These are phyloP conservation scores for Jackrogersella multiformis DNA, from an alignment of 495 filamentous ascomycete genomes.

Conservation along the genomic window DNA sequence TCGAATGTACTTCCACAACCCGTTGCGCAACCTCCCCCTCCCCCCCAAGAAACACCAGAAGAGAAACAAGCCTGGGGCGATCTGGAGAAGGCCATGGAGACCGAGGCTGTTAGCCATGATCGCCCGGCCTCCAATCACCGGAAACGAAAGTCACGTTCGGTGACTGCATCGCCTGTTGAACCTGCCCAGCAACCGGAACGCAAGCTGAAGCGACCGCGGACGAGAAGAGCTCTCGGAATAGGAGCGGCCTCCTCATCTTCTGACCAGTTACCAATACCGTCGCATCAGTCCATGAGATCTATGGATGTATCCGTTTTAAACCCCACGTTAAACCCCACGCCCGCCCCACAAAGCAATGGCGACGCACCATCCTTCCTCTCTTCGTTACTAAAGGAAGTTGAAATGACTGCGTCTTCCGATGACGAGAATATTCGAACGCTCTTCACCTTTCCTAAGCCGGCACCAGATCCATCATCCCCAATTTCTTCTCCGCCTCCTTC, in stretches of 20 bases:
- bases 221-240: slow-evolving; percentile 54
- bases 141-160: slow-evolving; percentile 80
- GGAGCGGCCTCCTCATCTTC: slow-evolving; percentile 50
- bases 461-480: slow-evolving; percentile 71
- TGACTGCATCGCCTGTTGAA: slow-evolving; percentile 75
- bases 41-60: slow-evolving; percentile 74
- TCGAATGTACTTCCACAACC: slow-evolving; percentile 45
- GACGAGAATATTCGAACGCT: slow-evolving; percentile 61
- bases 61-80: slow-evolving; percentile 89
- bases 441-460: slow-evolving; percentile 56
- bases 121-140: slow-evolving; percentile 49
- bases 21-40: slow-evolving; percentile 43
- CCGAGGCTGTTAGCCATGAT: slow-evolving; percentile 55
- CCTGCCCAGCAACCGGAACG: slow-evolving; percentile 71
- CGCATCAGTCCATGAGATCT: slow-evolving; percentile 51
- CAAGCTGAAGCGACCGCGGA: slow-evolving; percentile 85
- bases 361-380: slow-evolving; percentile 75
- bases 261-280: slow-evolving; percentile 56
- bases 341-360: slow-evolving; percentile 33
- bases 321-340: slow-evolving; percentile 41
- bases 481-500: slow-evolving; percentile 75
- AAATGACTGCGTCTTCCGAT: slow-evolving; percentile 68
- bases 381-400: slow-evolving; percentile 86
- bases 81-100: slow-evolving; percentile 81
- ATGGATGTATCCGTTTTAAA: slow-evolving; percentile 45